phyloP scores from a whole-genome alignment of 192 early-diverging fungal genomes.

The Chytriomyces confervae region DNA sequence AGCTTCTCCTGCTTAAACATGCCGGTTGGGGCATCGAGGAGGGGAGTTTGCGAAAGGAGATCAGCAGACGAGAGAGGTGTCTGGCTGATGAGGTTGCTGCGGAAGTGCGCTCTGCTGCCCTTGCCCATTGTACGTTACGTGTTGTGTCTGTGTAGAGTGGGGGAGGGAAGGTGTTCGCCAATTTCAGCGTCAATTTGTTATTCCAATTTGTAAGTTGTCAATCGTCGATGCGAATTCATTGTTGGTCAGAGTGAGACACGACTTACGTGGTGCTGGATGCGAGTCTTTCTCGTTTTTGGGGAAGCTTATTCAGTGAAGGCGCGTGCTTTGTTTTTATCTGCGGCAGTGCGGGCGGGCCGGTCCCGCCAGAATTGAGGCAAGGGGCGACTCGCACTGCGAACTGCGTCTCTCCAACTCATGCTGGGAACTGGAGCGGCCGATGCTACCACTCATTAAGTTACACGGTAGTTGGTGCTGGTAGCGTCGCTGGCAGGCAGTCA shows the following conservation, averaged over 20 bases:
- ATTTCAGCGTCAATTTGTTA: background rate
- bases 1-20: conserved; percentile 19
- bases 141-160: background rate
- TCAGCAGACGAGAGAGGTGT: conserved; percentile 47
- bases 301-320: background rate
- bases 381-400: no score
- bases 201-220: background rate
- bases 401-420: no score
- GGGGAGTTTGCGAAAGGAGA: conserved; percentile 28
- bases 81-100: conserved; percentile 9
- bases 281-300: background rate
- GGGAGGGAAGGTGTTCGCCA: background rate
- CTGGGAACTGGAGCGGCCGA: no score
- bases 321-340: no score
- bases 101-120: conserved; percentile 54
- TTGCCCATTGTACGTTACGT: conserved; percentile 49
- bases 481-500: no score
- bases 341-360: no score
- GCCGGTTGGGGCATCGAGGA: conserved; percentile 30
- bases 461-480: no score
- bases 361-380: no score
- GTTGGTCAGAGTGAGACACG: background rate
- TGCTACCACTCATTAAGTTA: no score
- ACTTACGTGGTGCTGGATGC: background rate
- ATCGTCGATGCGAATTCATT: background rate